Conservation (phyloP, 208 protist species). For the Herpetomonas samuelpessoai region DNA sequence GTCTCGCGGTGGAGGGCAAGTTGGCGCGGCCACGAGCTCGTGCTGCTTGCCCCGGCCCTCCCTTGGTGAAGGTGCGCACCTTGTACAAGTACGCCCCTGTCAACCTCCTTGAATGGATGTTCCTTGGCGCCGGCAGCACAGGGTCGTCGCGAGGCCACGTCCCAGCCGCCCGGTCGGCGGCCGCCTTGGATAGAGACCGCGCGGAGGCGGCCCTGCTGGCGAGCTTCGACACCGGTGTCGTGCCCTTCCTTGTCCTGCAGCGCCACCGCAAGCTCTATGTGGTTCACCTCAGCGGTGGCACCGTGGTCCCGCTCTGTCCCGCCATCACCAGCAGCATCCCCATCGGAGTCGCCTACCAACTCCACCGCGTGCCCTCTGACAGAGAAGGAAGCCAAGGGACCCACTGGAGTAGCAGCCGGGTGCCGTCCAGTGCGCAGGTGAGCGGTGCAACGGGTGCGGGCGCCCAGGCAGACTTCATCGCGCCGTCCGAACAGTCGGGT, state of each 20-base stretch:
- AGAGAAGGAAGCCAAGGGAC: too few species aligned
- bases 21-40: too few species aligned
- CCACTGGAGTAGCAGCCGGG: too few species aligned
- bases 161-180: conserved; percentile 19
- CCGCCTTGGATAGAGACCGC: background rate
- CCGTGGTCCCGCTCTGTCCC: conserved; percentile 30
- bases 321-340: conserved; percentile 22
- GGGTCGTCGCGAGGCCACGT: background rate
- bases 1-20: too few species aligned
- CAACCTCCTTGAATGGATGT: conserved; percentile 23
- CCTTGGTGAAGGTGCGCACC: too few species aligned
- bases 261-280: conserved; percentile 26
- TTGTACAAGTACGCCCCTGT: conserved; percentile 18
- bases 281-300: conserved; percentile 22
- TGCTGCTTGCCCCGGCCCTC: too few species aligned
- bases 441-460: background rate
- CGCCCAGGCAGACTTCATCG: background rate
- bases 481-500: background rate
- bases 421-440: too few species aligned
- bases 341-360: conserved; percentile 5
- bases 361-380: too few species aligned
- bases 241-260: conserved; percentile 31
- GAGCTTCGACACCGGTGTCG: conserved; percentile 4
- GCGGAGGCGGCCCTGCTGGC: conserved; percentile 1
- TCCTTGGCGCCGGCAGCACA: conserved; percentile 1